A percentile compares a stretch with the other conserved stretches of the same genome.
These are phyloP conservation scores for Pleurotus sapidus DNA, from an alignment of 768 basidiomycete species.

Conservation along the genomic window DNA sequence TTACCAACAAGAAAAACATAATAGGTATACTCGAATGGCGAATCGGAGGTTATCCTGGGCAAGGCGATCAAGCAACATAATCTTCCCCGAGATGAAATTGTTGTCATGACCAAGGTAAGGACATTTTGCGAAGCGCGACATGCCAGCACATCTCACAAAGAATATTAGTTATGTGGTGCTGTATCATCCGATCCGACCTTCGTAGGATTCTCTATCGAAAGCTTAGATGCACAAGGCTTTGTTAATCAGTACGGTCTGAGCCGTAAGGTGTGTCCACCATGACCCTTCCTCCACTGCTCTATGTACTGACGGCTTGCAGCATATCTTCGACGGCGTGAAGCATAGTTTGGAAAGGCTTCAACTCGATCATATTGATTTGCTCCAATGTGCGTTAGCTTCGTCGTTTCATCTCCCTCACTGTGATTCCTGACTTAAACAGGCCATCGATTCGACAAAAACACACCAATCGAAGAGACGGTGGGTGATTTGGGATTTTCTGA, in stretches of 20 bases:
- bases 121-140: not conserved
- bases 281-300: too few relatives aligned
- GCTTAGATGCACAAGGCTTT: constrained; percentile 40
- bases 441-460: constrained; percentile 35
- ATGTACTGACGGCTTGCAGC: too few relatives aligned
- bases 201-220: constrained; percentile 4
- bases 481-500: not conserved
- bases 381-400: too few relatives aligned
- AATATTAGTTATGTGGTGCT: constrained; percentile 31
- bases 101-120: constrained; percentile 76
- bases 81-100: constrained; percentile 48
- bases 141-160: not conserved
- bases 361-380: too few relatives aligned
- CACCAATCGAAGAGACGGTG: constrained; percentile 36
- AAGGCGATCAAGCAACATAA: constrained; percentile 55
- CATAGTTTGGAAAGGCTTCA: too few relatives aligned
- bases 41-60: constrained; percentile 64
- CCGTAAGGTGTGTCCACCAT: too few relatives aligned
- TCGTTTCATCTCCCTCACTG: too few relatives aligned
- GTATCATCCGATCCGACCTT: constrained; percentile 21
- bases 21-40: constrained; percentile 64
- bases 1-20: too few relatives aligned
- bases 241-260: constrained; percentile 29
- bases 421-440: constrained; percentile 10
- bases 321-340: too few relatives aligned